Evolutionary conservation across 2,329 filamentous ascomycete species (phyloP), one percentile per base, ranked within the genome.

Genomic region (Drechslera avenae): DNA sequence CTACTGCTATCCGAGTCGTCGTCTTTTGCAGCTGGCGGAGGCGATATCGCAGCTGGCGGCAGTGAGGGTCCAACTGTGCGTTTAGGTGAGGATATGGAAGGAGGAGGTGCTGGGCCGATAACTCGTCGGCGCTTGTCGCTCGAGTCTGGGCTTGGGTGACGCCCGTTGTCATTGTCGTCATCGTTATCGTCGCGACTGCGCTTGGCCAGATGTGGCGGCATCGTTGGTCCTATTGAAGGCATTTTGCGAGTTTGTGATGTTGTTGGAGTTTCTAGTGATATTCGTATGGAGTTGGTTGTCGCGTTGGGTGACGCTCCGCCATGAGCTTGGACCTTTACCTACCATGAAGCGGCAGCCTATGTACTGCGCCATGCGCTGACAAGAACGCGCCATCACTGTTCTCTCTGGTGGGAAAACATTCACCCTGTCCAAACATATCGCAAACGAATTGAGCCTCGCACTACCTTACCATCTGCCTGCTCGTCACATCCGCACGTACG

Each of bases 221-320:
- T 73, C 53, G 86, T 79, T 12, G 89, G 88, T 4, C 88, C 88
- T 66, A 90, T 86, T 28, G 83, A 85, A 42, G 86, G 77, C 87
- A 90, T 90, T 16, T 14, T 74, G 65, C 26, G 26, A 9, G 3
- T 28, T 28, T 28, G 26, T 28, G 60, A 59, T 54, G 43, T 34
- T 12, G 43, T 65, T 66, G 73, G 23, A 41, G 39, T 43, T 39
- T 36, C 23, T 17, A 21, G 14, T 31, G 18, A 17, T 10, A n/a
- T 40, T 40, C 42, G n/a, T 35, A 18, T 1, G 14, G 26, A 30
- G 16, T 36, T 23, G 48, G 16, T 36, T 23, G 48, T 50, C 41
- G 21, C 23, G 46, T 36, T 36, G 39, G 47, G 51, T 54, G 55
- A 59, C 48, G 57, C 60, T 50, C 30, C 16, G 4, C 12, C 36